Evolutionary conservation across 2,329 filamentous ascomycete species (phyloP), one percentile per base, ranked within the genome.

Genomic region (Cytospora chrysosperma): DNA sequence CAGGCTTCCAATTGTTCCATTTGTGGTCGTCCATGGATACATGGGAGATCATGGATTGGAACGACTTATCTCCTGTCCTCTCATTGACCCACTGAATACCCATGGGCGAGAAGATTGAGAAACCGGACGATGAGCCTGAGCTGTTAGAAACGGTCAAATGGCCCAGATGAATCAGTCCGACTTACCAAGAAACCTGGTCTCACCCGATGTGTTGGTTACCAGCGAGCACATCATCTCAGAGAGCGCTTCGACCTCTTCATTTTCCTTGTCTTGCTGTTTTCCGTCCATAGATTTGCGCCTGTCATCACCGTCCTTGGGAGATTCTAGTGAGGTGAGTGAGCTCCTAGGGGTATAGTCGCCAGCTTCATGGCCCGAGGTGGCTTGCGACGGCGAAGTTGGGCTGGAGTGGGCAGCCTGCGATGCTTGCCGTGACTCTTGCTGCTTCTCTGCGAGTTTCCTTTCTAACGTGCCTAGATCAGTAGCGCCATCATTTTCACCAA

Each of bases 221-320:
- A 99, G 79, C 3, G 93, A 97, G 76, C 94, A 98, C 95, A 99
- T 98, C 90, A 97, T 95, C 77, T 99, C 95, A 1, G 94, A 97
- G 63, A 99, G 78, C 1, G 88, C 88, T 74, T 96, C 93, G 1
- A 96, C 91, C 70, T 96, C 90, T 68, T 89, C 83, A 69, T 87
- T 84, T 59, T 80, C 83, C 53, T 76, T 75, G 13, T 74, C 75
- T 10, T 75, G 64, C 57, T 53, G 54, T 47, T 52, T 40, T 26
- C n/a, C 53, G n/a, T 65, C 64, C 17, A 77, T 74, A 2, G 81
- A 82, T 56, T 73, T 73, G 59, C 75, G 62, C 59, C 72, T 68
- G 30, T 63, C 51, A 2, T 73, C 71, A 19, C 70, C 73, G 3
- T 70, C 78, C 69, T 72, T 80, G 51, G 68, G 72, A 17, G 76